Evolutionary conservation across 495 filamentous ascomycete genomes (phyloP), one percentile per base, ranked within the genome.

Genomic region (Daldinia decipiens): DNA sequence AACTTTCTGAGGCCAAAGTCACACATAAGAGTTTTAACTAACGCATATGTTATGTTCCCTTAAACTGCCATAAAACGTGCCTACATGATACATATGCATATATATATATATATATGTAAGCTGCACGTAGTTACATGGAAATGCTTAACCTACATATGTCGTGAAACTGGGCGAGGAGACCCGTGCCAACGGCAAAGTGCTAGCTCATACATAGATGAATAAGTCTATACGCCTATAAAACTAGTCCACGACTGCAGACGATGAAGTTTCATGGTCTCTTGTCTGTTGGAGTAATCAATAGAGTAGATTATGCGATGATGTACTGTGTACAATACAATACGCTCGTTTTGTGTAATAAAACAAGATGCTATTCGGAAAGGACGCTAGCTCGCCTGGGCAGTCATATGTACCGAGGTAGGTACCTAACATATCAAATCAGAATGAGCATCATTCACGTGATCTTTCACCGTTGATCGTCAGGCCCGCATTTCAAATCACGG

Each of bases 401-500:
- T 66, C 68, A 50, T 72, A n/a, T n/a, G n/a, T n/a, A n/a, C n/a
- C n/a, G n/a, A n/a, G n/a, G n/a, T n/a, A n/a, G n/a, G n/a, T n/a
- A n/a, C n/a, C n/a, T n/a, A n/a, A n/a, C n/a, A n/a, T n/a, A 12
- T 26, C 8, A 19, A 65, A 9, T 66, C 54, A 61, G 39, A 65
- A 75, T 73, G 66, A 75, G 66, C 70, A 62, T 73, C 70, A 75
- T 73, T 61, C 70, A 75, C 70, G 73, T 75, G 70, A 73, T 56
- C n/a, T 27, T 53, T 53, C 11, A 31, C 51, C 26, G 51, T 53
- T 31, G 26, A 53, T 53, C 51, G 15, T 31, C 51, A 47, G 19
- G 19, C 11, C 43, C 43, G 12, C 3, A 24, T 47, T 19, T 4
- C 11, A 47, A 47, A 12, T 26, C 26, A 53, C 50, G 50, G 50